Conservation (phyloP, 2,329 filamentous ascomycete species). For the Hymenoscyphus fructigenus region DNA sequence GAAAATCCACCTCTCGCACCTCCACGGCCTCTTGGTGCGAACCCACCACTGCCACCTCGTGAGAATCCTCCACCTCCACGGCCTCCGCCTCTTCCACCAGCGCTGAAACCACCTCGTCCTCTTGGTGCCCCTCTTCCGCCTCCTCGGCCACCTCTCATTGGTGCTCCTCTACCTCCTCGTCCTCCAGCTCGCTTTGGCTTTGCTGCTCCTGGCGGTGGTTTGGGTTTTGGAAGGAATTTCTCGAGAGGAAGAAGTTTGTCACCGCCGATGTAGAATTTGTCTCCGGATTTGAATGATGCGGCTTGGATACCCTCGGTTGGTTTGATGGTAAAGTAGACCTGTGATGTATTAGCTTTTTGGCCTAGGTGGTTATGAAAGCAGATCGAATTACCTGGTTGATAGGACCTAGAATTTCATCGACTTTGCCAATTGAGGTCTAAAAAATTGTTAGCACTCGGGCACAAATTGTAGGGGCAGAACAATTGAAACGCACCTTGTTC, state of each 20-base stretch:
- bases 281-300: slow-evolving; percentile 88
- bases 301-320: slow-evolving; percentile 95
- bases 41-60: slow-evolving; percentile 36
- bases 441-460: slow-evolving; percentile 15
- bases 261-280: slow-evolving; percentile 94
- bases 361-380: not conserved
- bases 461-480: not conserved
- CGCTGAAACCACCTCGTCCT: slow-evolving; percentile 51
- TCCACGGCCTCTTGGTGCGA: slow-evolving; percentile 35
- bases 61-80: slow-evolving; percentile 40
- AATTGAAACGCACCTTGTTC: slow-evolving; percentile 70
- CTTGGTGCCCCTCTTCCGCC: slow-evolving; percentile 50
- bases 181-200: slow-evolving; percentile 72
- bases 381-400: slow-evolving; percentile 70
- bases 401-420: slow-evolving; percentile 95
- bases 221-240: slow-evolving; percentile 94
- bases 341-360: not conserved
- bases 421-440: slow-evolving; percentile 85
- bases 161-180: slow-evolving; percentile 46
- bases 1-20: slow-evolving; percentile 35
- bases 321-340: slow-evolving; percentile 95
- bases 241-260: slow-evolving; percentile 95
- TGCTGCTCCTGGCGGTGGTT: slow-evolving; percentile 64
- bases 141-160: slow-evolving; percentile 43
- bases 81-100: slow-evolving; percentile 43